These are phyloP conservation scores for Diaporthe sp. DNA, from an alignment of 2,329 filamentous ascomycete species.

Conservation along the genomic window DNA sequence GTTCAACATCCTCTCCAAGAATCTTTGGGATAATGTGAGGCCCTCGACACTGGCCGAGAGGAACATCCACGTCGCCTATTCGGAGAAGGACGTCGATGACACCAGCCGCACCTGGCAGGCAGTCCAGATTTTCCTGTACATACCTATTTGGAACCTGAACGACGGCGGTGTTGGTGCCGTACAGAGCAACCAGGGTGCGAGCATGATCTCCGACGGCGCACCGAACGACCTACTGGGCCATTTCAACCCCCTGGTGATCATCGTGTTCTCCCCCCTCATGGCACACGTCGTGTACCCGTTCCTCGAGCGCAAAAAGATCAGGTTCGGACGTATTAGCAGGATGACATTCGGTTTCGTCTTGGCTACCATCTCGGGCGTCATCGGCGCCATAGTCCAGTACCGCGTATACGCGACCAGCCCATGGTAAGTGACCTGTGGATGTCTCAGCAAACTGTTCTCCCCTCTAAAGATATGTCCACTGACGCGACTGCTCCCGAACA, in stretches of 20 bases:
- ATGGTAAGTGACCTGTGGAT: slow-evolving; percentile 48
- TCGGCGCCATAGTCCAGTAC: slow-evolving; percentile 69
- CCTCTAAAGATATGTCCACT: neutral
- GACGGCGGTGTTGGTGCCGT: slow-evolving; percentile 55
- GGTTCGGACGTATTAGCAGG: slow-evolving; percentile 69
- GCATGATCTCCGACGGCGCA: slow-evolving; percentile 61
- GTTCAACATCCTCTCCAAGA: slow-evolving; percentile 65
- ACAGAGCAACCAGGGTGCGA: slow-evolving; percentile 53
- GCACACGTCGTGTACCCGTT: slow-evolving; percentile 68
- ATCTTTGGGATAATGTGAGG: slow-evolving; percentile 71
- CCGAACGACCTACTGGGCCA: slow-evolving; percentile 73
- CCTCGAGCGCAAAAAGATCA: slow-evolving; percentile 63
- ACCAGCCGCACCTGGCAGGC: slow-evolving; percentile 64
- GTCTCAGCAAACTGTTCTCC: neutral
- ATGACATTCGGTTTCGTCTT: slow-evolving; percentile 70
- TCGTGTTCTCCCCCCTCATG: slow-evolving; percentile 68
- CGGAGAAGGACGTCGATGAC: slow-evolving; percentile 76
- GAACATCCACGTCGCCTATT: slow-evolving; percentile 68
- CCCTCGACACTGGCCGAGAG: slow-evolving; percentile 63
- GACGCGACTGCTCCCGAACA: neutral
- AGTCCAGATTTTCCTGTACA: slow-evolving; percentile 55
- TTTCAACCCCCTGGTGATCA: slow-evolving; percentile 70
- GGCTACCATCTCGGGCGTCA: slow-evolving; percentile 45
- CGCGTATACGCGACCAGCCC: slow-evolving; percentile 68
- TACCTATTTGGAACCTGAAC: slow-evolving; percentile 56